A percentile compares a stretch with the other conserved stretches of the same genome.
phyloP scores from a whole-genome alignment of 73 alveolate species.

The Symbiodinium pilosum region DNA sequence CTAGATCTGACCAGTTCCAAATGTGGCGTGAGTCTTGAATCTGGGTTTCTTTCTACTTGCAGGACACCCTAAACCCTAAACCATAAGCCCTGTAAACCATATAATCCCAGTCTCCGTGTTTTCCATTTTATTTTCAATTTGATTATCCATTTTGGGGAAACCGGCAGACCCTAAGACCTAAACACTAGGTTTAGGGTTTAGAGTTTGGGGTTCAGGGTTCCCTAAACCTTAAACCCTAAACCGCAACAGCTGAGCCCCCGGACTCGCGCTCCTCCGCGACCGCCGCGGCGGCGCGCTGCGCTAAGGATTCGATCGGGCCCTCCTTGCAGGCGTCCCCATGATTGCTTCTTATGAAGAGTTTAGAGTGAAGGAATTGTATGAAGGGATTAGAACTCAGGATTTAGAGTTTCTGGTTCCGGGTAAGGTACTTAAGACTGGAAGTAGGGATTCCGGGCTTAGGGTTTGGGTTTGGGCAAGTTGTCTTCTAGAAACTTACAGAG shows the following conservation, averaged over 20 bases:
- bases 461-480: background rate
- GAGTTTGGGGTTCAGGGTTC: too few relatives aligned
- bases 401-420: background rate
- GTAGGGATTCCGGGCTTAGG: background rate
- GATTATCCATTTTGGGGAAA: too few relatives aligned
- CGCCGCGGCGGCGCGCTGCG: background rate
- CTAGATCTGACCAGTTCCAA: too few relatives aligned
- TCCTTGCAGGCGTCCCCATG: background rate
- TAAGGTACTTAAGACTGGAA: too few relatives aligned
- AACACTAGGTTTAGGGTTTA: background rate
- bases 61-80: too few relatives aligned
- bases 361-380: background rate
- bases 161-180: background rate
- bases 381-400: background rate
- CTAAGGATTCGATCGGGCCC: background rate
- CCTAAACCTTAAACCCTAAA: background rate
- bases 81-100: too few relatives aligned
- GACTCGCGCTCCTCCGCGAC: constrained; percentile 6
- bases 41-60: too few relatives aligned
- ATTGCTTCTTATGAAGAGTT: background rate
- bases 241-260: background rate
- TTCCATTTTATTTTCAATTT: too few relatives aligned
- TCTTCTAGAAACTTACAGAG: too few relatives aligned
- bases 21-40: too few relatives aligned
- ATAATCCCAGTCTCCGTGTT: too few relatives aligned